Evolutionary conservation across 1,139 yeast species (phyloP), one percentile per base, ranked within the genome.

Genomic region (Pichia cactophila): DNA sequence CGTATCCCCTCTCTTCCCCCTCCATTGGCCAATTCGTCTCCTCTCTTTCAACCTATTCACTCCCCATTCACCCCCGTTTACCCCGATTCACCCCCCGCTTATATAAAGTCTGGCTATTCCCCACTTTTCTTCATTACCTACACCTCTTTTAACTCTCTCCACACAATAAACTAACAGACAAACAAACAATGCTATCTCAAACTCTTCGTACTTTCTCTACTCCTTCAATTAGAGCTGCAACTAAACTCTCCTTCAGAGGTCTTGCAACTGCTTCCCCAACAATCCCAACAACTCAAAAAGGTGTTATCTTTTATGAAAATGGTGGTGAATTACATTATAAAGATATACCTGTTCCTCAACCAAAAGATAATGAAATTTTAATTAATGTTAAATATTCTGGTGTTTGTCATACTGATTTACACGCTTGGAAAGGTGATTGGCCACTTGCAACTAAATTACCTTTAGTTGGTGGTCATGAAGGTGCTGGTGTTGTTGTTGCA

Each of bases 381-480:
- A 73, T 83, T 65, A 75, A 83, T 61, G 79, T 83, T 62, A 80
- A 80, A 67, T 83, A 81, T 70, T 82, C 88, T 11, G 89, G 89
- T 69, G 89, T 83, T 45, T 83, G 89, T 65, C 89, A 83, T 70
- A 83, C 88, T 44, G 89, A 83, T 65, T 74, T 83, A 62, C 89
- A 83, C 67, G 89, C 87, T 43, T 83, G 87, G 86, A 78, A 81
- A 62, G 88, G 88, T 64, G 88, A 83, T 65, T 81, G 88, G 88
- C 88, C 88, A 52, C 69, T 81, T 59, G 74, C 64, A 48, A 74
- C 79, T 55, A 83, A 83, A 66, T 73, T 82, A 57, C 88, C 89
- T 37, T 71, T 83, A 56, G 86, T 84, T 43, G 89, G 89, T 61
- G 90, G 90, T 61, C 90, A 83, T 65, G 90, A 83, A 70, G 92